phyloP scores from a whole-genome alignment of 371 early-diverging fungal genomes.

The Rhizopus microsporus region DNA sequence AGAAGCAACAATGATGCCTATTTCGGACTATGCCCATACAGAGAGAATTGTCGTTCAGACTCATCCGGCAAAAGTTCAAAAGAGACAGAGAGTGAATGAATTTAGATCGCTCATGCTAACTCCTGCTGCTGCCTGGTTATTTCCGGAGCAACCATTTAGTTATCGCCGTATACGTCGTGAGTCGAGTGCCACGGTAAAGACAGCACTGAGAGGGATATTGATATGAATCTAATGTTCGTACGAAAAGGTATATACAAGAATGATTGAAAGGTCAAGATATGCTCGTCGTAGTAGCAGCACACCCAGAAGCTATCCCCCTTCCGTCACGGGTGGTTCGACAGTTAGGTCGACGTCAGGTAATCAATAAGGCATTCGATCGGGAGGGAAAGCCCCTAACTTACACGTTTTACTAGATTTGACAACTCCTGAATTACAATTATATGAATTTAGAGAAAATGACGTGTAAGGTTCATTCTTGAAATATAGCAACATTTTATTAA shows the following conservation, averaged over 20 bases:
- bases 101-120: background rate
- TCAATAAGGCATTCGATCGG: too few relatives aligned
- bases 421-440: constrained; percentile 16
- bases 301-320: background rate
- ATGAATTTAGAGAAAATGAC: constrained; percentile 8
- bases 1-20: background rate
- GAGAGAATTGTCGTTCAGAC: background rate
- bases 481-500: background rate
- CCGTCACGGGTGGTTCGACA: background rate
- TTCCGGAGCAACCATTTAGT: too few relatives aligned
- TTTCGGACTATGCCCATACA: background rate
- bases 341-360: constrained; percentile 16
- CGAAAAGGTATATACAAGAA: background rate
- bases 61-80: background rate
- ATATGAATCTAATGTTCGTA: background rate
- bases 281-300: background rate
- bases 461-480: background rate
- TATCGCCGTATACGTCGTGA: too few relatives aligned
- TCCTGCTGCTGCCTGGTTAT: too few relatives aligned
- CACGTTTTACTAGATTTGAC: constrained; percentile 2
- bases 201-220: background rate
- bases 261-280: constrained; percentile 7
- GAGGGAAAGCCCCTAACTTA: background rate
- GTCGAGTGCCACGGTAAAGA: background rate
- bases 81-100: background rate